Percentiles rank a stretch among this genome's conserved stretches.
These are phyloP conservation scores for Monosporascus sp. DNA, from an alignment of 2,329 filamentous ascomycete genomes.

Conservation along the genomic window DNA sequence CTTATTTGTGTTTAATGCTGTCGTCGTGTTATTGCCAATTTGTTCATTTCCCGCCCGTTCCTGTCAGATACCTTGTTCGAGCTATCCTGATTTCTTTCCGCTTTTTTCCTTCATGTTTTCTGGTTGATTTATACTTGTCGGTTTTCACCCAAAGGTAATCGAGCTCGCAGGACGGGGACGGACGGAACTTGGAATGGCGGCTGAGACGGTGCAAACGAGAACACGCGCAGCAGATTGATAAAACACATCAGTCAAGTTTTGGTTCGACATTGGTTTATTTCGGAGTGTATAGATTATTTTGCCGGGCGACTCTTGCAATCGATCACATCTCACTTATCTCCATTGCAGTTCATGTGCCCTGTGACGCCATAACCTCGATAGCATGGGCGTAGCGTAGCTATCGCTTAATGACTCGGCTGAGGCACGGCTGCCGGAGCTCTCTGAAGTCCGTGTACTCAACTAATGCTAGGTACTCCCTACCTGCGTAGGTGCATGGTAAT, in stretches of 20 bases:
- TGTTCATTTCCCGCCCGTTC: slow-evolving; percentile 18
- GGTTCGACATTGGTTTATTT: neutral
- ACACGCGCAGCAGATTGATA: slow-evolving; percentile 24
- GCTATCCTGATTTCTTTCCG: slow-evolving; percentile 33
- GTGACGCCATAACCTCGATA: no score
- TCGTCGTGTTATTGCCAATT: slow-evolving; percentile 22
- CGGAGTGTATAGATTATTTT: slow-evolving; percentile 22
- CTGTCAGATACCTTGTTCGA: slow-evolving; percentile 57
- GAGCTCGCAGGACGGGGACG: slow-evolving; percentile 17
- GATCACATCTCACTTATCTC: no score
- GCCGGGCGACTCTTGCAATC: neutral
- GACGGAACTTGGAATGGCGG: slow-evolving; percentile 7
- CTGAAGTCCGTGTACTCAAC: no score
- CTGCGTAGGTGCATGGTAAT: no score
- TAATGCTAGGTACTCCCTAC: no score
- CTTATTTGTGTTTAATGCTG: slow-evolving; percentile 34
- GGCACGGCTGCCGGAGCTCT: no score
- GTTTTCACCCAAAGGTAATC: slow-evolving; percentile 16
- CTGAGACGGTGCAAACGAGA: slow-evolving; percentile 7
- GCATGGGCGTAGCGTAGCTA: no score
- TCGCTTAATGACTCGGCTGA: no score
- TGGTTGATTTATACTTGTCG: slow-evolving; percentile 2
- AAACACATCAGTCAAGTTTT: slow-evolving; percentile 12
- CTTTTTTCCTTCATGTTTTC: slow-evolving; percentile 10
- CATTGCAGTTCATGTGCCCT: no score